Percentiles rank a stretch among this genome's conserved stretches.
These are phyloP conservation scores for Cerrena zonata DNA, from an alignment of 1,284 basidiomycete genomes.

Conservation along the genomic window DNA sequence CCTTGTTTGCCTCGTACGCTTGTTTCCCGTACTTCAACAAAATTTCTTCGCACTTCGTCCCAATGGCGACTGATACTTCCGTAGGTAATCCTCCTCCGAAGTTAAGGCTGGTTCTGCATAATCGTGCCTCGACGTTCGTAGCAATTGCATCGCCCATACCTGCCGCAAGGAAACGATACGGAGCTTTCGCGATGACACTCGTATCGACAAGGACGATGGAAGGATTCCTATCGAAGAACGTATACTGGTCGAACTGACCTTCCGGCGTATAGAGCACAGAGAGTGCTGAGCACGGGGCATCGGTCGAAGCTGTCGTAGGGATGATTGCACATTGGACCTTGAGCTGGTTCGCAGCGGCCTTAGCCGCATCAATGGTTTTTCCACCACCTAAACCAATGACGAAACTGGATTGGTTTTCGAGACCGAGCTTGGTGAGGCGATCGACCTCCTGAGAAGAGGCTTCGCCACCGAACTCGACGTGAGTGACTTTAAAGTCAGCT, in stretches of 20 bases:
- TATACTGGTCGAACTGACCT: conserved; percentile 31
- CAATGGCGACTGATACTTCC: conserved; percentile 27
- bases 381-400: conserved; percentile 32
- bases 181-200: conserved; percentile 27
- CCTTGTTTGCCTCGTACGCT: conserved; percentile 32
- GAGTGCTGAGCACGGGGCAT: conserved; percentile 32
- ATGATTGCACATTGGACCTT: conserved; percentile 25
- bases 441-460: conserved; percentile 28
- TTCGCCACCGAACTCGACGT: conserved; percentile 27
- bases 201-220: conserved; percentile 31
- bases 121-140: conserved; percentile 31
- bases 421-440: conserved; percentile 21
- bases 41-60: conserved; percentile 33
- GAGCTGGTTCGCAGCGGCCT: conserved; percentile 28
- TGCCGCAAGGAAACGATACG: conserved; percentile 29
- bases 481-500: conserved; percentile 24
- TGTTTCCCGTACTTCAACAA: conserved; percentile 31
- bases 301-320: conserved; percentile 32
- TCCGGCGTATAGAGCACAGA: conserved; percentile 29
- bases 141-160: conserved; percentile 33
- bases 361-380: conserved; percentile 31
- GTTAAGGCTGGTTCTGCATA: conserved; percentile 25
- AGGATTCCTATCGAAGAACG: conserved; percentile 31
- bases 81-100: conserved; percentile 31
- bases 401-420: conserved; percentile 22